Conservation (phyloP, 306 rosid genomes). For the Begonia masoniana region DNA sequence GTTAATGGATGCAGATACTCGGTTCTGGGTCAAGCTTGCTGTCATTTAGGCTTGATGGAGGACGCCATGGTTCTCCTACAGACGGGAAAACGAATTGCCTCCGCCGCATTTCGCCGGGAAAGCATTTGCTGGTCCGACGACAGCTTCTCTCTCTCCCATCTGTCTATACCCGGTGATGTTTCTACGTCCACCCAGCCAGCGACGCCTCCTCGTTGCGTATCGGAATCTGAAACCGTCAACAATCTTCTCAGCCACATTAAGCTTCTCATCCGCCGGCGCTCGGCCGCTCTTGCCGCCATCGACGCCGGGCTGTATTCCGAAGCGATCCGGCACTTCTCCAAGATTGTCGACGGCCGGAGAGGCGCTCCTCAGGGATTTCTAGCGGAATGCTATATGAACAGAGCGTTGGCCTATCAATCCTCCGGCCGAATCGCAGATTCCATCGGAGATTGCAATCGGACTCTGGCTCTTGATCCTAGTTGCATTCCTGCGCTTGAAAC, state of each 20-base stretch:
- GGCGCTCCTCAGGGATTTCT: constrained; percentile 83
- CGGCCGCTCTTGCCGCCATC: constrained; percentile 80
- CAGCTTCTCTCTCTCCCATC: constrained; percentile 43
- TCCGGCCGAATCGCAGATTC: constrained; percentile 75
- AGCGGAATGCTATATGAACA: constrained; percentile 73
- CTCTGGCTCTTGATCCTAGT: constrained; percentile 61
- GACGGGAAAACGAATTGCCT: constrained; percentile 81
- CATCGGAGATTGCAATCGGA: constrained; percentile 83
- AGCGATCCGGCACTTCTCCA: constrained; percentile 85
- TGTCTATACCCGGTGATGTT: constrained; percentile 20
- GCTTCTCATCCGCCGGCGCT: constrained; percentile 66
- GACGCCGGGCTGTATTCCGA: constrained; percentile 76
- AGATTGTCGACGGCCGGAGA: constrained; percentile 88
- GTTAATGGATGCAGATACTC: constrained; percentile 36
- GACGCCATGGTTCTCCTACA: constrained; percentile 97
- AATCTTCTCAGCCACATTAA: constrained; percentile 73
- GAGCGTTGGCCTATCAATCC: constrained; percentile 57
- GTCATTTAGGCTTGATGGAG: constrained; percentile 87
- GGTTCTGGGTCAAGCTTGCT: constrained; percentile 86
- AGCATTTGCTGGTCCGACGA: constrained; percentile 85
- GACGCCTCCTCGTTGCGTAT: constrained; percentile 30
- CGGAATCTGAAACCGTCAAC: constrained; percentile 41
- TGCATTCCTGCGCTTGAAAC: constrained; percentile 81
- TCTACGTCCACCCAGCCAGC: constrained; percentile 23
- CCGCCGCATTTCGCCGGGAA: constrained; percentile 83